These are phyloP conservation scores for Jacaranda mimosifolia DNA, from an alignment of 257 asterid genomes.

Conservation along the genomic window DNA sequence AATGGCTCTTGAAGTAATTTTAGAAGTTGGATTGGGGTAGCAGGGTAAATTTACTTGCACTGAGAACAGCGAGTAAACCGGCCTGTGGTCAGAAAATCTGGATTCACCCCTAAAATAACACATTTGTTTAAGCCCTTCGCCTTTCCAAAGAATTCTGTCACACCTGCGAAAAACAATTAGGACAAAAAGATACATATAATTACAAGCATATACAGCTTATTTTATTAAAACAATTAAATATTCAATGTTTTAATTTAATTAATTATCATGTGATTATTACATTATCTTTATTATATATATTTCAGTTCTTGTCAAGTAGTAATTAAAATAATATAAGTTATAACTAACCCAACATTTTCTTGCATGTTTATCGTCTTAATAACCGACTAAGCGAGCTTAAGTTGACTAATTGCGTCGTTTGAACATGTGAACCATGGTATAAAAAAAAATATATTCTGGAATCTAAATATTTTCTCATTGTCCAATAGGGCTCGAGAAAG, in stretches of 20 bases:
- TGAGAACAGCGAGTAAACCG: conserved; percentile 79
- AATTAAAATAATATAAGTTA: background rate
- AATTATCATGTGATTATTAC: background rate
- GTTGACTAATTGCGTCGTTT: conserved; percentile 15
- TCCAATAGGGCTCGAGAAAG: background rate
- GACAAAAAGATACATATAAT: background rate
- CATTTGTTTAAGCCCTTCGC: conserved; percentile 79
- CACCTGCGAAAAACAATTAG: conserved; percentile 55
- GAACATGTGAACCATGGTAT: background rate
- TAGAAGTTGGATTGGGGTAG: conserved; percentile 28
- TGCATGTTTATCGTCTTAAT: conserved; percentile 5
- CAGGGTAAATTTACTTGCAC: conserved; percentile 46
- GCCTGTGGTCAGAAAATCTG: conserved; percentile 90
- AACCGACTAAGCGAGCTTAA: background rate
- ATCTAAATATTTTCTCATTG: background rate
- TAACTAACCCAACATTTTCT: background rate
- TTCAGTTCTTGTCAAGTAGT: background rate
- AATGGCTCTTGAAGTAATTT: conserved; percentile 16
- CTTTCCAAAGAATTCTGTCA: conserved; percentile 93
- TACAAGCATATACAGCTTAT: background rate
- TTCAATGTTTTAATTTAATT: too few species aligned
- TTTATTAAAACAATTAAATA: background rate
- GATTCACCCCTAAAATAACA: conserved; percentile 81
- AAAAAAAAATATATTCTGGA: background rate
- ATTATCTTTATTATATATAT: background rate